Base-by-base conservation (phyloP, 495 filamentous ascomycete genomes). In the Sabuloglossum arenarium region DNA sequence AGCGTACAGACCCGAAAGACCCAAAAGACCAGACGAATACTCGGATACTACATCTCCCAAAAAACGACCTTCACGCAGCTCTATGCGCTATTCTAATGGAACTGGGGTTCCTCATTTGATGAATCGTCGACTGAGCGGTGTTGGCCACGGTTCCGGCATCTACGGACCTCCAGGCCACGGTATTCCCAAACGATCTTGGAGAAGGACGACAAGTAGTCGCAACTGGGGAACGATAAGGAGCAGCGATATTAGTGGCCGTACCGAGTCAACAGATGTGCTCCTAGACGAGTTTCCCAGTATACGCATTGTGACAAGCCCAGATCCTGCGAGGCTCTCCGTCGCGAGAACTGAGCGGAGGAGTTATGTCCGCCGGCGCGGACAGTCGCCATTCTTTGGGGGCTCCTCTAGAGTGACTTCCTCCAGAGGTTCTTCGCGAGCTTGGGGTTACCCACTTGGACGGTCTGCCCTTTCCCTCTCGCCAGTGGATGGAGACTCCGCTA, bases 341-440 rank as follows among this genome's bases (percentile, higher is more conserved):
- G 25, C 47, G 23, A 37, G 30, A 43, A 12, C 30, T 28, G 27
- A 37, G 9, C 53, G 30, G 19, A 27, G 37, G 30, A 27, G 37
- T 31, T 37, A 16, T 19, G 19, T 37, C 53, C 30, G 6, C 31
- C 37, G 31, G 6, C 30, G 53, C 11, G 37, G 30, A 10, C 53
- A 37, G 37, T 54, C 53, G n/a, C 53, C 53, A 12, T 54, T 54
- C 37, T 54, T 54, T 23, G 53, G 27, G 11, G 53, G 53, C n/a
- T 11, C 29, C 4, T 54, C 53, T 23, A 54, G 31, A 54, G 25
- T 2, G 11, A n/a, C 1, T 16, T 31, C 28, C 11, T 54, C 37
- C 10, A 11, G 4, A 6, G 8, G 53, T 37, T 54, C 53, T 14
- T 31, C 31, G 5, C 37, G 6, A 1, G 24, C 37, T 37, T 23